A percentile compares a stretch with the other conserved stretches of the same genome.
Evolutionary conservation across 2,329 filamentous ascomycete genomes (phyloP).

Genomic region (Colletotrichum liriopes): DNA sequence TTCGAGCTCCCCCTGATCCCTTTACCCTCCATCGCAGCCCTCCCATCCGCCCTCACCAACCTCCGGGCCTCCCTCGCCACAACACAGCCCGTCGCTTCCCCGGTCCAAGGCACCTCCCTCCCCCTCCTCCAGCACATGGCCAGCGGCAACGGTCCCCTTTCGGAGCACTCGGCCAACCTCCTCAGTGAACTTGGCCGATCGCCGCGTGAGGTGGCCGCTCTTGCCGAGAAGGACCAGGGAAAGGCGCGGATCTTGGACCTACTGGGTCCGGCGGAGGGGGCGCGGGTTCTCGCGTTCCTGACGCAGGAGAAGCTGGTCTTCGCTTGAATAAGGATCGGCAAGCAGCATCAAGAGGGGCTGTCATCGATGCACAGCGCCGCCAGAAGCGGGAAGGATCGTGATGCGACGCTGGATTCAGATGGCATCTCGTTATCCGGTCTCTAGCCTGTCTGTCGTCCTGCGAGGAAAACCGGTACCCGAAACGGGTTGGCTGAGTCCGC

Average conservation of each 20-base stretch:
- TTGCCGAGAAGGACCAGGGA: slow-evolving; percentile 42
- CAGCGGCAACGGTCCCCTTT: slow-evolving; percentile 45
- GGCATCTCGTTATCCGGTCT: slow-evolving; percentile 2
- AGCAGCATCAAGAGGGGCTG: neutral
- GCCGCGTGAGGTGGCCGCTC: slow-evolving; percentile 49
- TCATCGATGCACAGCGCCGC: neutral
- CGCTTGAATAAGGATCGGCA: neutral
- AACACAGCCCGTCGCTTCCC: slow-evolving; percentile 12
- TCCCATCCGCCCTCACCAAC: slow-evolving; percentile 56
- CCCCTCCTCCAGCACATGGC: slow-evolving; percentile 43
- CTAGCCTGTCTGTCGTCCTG: neutral
- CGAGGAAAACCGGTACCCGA: neutral
- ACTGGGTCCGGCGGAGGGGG: slow-evolving; percentile 51
- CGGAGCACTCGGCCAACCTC: slow-evolving; percentile 47
- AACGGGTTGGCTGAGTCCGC: slow-evolving; percentile 4
- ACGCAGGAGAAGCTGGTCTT: slow-evolving; percentile 39
- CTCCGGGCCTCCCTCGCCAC: slow-evolving; percentile 53
- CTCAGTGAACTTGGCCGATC: slow-evolving; percentile 49
- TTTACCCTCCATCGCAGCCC: slow-evolving; percentile 53
- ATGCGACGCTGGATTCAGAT: slow-evolving; percentile 20
- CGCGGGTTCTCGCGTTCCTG: slow-evolving; percentile 51
- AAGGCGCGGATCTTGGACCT: slow-evolving; percentile 45
- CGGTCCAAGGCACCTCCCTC: neutral
- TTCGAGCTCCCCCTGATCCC: slow-evolving; percentile 60
- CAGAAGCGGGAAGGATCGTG: neutral